These are phyloP conservation scores for Inga oerstediana DNA, from an alignment of 306 rosid genomes.

Conservation along the genomic window DNA sequence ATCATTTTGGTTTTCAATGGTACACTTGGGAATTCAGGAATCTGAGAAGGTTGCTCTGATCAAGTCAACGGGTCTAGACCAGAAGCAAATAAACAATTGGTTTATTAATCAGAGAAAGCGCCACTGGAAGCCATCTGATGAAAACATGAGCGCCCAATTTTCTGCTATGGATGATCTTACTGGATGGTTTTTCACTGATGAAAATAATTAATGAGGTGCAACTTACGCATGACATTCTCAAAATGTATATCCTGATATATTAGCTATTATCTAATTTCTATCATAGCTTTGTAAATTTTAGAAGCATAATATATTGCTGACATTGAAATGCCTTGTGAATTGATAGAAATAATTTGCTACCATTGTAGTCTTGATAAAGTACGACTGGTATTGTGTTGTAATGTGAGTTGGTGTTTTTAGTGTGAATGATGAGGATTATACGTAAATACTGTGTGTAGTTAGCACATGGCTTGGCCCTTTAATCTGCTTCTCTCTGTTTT, in stretches of 20 bases:
- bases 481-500: too few species aligned
- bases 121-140: slow-evolving; percentile 95
- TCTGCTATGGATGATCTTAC: slow-evolving; percentile 67
- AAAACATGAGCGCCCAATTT: slow-evolving; percentile 61
- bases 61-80: slow-evolving; percentile 81
- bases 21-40: slow-evolving; percentile 53
- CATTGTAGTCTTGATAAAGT: slow-evolving; percentile 41
- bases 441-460: too few species aligned
- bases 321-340: slow-evolving; percentile 37
- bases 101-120: slow-evolving; percentile 95
- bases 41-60: slow-evolving; percentile 84
- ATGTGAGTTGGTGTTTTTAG: too few species aligned
- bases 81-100: slow-evolving; percentile 97
- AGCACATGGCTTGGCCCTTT: too few species aligned
- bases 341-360: slow-evolving; percentile 34
- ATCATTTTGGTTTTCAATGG: background rate
- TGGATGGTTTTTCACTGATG: slow-evolving; percentile 58
- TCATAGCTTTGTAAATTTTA: slow-evolving; percentile 44
- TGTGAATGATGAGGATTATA: too few species aligned
- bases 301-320: slow-evolving; percentile 28
- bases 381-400: slow-evolving; percentile 12
- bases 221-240: slow-evolving; percentile 26
- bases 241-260: slow-evolving; percentile 36
- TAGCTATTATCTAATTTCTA: slow-evolving; percentile 29
- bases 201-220: slow-evolving; percentile 32